These are phyloP conservation scores for Ligustrum vulgare DNA, from an alignment of 257 asterid genomes.

Conservation along the genomic window DNA sequence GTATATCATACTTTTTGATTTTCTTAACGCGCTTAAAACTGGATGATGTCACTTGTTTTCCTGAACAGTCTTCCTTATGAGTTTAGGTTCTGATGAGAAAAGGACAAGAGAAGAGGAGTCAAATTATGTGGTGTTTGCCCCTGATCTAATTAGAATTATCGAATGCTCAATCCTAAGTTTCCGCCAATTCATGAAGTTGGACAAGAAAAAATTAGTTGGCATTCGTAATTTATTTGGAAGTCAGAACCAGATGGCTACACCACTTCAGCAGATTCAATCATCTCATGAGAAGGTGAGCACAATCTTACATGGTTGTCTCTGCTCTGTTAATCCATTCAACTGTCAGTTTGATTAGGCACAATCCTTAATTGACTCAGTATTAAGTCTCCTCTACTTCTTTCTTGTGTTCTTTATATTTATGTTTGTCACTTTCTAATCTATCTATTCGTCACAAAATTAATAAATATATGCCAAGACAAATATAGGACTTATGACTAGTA, in stretches of 20 bases:
- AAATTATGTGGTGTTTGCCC: slow-evolving; percentile 46
- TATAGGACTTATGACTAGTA: neutral
- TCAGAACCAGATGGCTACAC: slow-evolving; percentile 68
- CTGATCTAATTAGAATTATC: slow-evolving; percentile 60
- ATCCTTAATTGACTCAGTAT: neutral
- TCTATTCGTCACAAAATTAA: neutral
- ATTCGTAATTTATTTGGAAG: slow-evolving; percentile 49
- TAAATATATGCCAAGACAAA: neutral
- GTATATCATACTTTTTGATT: neutral
- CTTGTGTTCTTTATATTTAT: neutral
- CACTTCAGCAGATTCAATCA: slow-evolving; percentile 73
- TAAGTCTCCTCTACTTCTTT: neutral
- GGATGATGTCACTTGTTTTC: slow-evolving; percentile 9
- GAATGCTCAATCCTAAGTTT: slow-evolving; percentile 76
- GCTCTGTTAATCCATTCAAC: neutral
- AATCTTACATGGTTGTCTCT: neutral
- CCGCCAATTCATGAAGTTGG: slow-evolving; percentile 68
- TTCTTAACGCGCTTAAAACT: neutral
- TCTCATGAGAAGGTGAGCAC: slow-evolving; percentile 69
- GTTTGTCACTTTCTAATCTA: neutral
- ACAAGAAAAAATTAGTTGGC: slow-evolving; percentile 65
- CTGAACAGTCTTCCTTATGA: slow-evolving; percentile 18
- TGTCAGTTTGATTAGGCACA: neutral
- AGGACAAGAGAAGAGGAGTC: slow-evolving; percentile 47
- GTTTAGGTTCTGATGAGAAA: slow-evolving; percentile 64